Evolutionary conservation across 2,329 filamentous ascomycete species (phyloP), one percentile per base, ranked within the genome.

Genomic region (Mycosphaerella arachidis): DNA sequence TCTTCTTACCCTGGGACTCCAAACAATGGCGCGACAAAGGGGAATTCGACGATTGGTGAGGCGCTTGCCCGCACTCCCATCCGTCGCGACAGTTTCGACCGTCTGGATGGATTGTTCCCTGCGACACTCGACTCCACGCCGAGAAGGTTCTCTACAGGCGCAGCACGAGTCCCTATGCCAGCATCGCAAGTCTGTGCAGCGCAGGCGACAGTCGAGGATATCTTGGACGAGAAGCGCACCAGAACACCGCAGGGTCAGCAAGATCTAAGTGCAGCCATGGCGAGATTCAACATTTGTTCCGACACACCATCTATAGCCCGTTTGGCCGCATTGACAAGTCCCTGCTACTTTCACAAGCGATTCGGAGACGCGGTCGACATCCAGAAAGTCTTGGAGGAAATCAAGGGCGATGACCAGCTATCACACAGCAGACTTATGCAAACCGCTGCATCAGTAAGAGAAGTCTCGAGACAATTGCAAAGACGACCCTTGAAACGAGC

Each of bases 361-460:
- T 99, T 99, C 72, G 94, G 97, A 69, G 92, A 96, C 73, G 91
- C 92, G 8, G 91, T 99, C 68, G 91, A 99, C 74, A 91, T 97
- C 60, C 90, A 94, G 68, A 94, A 90, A 76, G 92, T 99, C 6
- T 82, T 99, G 6, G 92, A 97, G 72, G 94, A 99, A 76, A 96
- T 97, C 70, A 88, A 88, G 72, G 89, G 94, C 68, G 84, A 87
- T 65, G 91, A 96, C 69, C 91, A 85, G 76, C 88, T 97, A 81
- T 96, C 92, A 35, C 94, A 97, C 77, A 96, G 91, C 9, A 86
- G 92, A 56, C 84, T 99, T 46, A 91, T 97, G 71, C 93, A 97
- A 79, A 99, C 94, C 0, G 94, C 94, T 54, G 96, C 91, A 0
- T 90, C 92, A 51, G 94, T 99, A 20, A 87, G 94, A 56, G 94